These are phyloP conservation scores for Ephemerocybe angulata DNA, from an alignment of 768 basidiomycete genomes.

Conservation along the genomic window DNA sequence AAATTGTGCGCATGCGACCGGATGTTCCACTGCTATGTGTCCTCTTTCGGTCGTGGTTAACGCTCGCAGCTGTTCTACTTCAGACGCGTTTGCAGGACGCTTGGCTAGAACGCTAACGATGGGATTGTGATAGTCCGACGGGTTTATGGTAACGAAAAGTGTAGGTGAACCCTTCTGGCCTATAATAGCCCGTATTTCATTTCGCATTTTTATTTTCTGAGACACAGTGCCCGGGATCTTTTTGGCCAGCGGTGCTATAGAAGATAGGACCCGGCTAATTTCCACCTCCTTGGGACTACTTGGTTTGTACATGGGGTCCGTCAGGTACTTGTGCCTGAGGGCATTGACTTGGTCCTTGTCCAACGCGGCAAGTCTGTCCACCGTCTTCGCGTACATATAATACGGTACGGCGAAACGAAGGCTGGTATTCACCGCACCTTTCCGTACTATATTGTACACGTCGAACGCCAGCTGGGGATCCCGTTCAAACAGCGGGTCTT, in stretches of 20 bases:
- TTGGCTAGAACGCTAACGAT: neutral
- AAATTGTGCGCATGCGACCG: neutral
- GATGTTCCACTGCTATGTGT: neutral
- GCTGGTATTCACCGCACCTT: neutral
- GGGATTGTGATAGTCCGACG: neutral
- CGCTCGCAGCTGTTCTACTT: too few relatives aligned
- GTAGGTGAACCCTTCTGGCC: neutral
- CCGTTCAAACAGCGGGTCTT: neutral
- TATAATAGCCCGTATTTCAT: neutral
- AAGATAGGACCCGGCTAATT: neutral
- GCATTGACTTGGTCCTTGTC: neutral
- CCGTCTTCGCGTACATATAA: neutral
- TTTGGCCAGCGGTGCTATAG: neutral
- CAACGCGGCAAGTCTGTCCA: neutral
- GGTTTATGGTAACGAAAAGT: neutral
- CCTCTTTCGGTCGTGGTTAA: neutral
- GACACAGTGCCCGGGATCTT: neutral
- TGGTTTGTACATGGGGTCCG: neutral
- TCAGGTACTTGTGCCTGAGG: neutral
- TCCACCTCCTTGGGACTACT: neutral
- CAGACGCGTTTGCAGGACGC: neutral
- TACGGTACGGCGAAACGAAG: neutral
- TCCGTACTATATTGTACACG: slow-evolving; percentile 1
- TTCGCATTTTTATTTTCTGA: neutral
- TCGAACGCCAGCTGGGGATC: neutral